phyloP scores from a whole-genome alignment of 495 filamentous ascomycete genomes.

The Viridothelium virens region DNA sequence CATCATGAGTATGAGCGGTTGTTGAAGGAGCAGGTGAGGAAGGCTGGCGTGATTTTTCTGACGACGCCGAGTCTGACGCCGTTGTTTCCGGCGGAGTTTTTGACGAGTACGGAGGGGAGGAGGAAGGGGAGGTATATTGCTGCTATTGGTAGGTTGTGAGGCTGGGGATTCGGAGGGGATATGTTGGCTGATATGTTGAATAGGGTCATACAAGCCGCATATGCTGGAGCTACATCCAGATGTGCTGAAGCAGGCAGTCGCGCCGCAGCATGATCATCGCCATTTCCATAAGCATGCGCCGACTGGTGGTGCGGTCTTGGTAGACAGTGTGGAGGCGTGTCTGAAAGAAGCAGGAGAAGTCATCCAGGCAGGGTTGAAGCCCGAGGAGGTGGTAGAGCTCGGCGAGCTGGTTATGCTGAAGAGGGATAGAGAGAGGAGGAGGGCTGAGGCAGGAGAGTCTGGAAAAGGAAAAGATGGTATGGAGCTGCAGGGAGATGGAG shows the following conservation, averaged over 20 bases:
- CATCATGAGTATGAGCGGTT: constrained; percentile 65
- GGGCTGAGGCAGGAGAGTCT: constrained; percentile 32
- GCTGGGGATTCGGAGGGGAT: too few relatives aligned
- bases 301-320: constrained; percentile 68
- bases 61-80: constrained; percentile 56
- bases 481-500: constrained; percentile 43
- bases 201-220: constrained; percentile 68
- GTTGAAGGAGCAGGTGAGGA: constrained; percentile 57
- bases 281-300: constrained; percentile 60
- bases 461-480: constrained; percentile 28
- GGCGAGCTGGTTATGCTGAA: constrained; percentile 77
- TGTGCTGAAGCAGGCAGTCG: constrained; percentile 62
- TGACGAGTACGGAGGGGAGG: constrained; percentile 62
- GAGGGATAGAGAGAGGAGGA: constrained; percentile 30
- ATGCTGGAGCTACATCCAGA: constrained; percentile 82
- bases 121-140: constrained; percentile 70
- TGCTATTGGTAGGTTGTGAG: constrained; percentile 43
- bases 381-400: constrained; percentile 72
- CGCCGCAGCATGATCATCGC: constrained; percentile 46
- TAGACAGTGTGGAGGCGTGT: constrained; percentile 73
- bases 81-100: constrained; percentile 53
- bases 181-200: neutral
- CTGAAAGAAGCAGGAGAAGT: constrained; percentile 85
- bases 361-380: constrained; percentile 63
- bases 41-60: constrained; percentile 73